Conservation (phyloP, 164 flowering plant species). For the Stephania japonica region DNA sequence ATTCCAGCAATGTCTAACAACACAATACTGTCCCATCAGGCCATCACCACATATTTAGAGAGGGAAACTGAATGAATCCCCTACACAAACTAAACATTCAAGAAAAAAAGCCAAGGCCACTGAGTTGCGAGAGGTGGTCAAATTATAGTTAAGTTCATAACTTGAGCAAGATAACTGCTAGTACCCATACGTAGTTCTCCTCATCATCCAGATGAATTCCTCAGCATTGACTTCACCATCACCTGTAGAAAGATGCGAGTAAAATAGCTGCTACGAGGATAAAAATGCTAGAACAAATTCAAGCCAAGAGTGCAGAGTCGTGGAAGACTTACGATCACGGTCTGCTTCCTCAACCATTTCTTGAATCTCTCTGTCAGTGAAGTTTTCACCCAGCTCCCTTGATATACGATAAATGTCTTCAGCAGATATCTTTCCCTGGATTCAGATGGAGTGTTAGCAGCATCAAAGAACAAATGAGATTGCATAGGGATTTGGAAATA, state of each 20-base stretch:
- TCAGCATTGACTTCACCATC: slow-evolving; percentile 80
- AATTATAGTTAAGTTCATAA: not conserved
- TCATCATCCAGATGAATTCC: slow-evolving; percentile 89
- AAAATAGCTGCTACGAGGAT: not conserved
- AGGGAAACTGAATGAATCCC: not conserved
- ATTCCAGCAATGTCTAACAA: not conserved
- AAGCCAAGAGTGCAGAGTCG: not conserved
- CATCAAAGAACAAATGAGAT: not conserved
- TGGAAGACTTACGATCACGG: slow-evolving; percentile 56
- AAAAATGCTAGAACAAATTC: not conserved
- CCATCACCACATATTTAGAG: not conserved
- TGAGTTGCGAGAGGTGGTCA: not conserved
- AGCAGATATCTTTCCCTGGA: slow-evolving; percentile 83
- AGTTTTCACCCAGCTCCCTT: slow-evolving; percentile 69
- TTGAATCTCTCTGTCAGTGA: slow-evolving; percentile 55
- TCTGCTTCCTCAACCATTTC: slow-evolving; percentile 93
- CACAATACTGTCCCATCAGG: not conserved
- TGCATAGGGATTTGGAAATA: not conserved
- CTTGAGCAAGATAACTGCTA: slow-evolving; percentile 16
- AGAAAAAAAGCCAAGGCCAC: too few relatives aligned
- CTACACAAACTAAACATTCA: not conserved
- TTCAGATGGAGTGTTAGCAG: slow-evolving; percentile 13
- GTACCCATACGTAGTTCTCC: slow-evolving; percentile 54
- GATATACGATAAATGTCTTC: slow-evolving; percentile 60
- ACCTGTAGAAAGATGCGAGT: slow-evolving; percentile 28